Base-by-base conservation (phyloP, 139 green algal species). In the Limnomonas spitsbergensis region DNA sequence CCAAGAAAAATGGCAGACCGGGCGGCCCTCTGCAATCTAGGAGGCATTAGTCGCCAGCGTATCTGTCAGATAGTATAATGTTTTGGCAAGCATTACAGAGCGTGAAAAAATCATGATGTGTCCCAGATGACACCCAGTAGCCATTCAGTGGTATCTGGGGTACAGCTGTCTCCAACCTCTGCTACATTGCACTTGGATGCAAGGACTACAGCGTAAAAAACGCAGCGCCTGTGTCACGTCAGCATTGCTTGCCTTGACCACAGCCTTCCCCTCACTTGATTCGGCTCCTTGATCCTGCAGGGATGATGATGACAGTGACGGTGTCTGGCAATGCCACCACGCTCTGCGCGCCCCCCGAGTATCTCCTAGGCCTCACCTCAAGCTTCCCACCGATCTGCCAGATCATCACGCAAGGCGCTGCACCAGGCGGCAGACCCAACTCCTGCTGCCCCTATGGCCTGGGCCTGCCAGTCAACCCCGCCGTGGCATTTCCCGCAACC, bases 231-330 rank as follows among this genome's bases (percentile, higher is more conserved):
- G 20, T 14, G 47, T 20, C 14, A 14, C 20, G 56, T 20, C 27
- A 70, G 14, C 56, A 7, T 32, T 70, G 9, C 14, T 37, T 4
- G 4, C 56, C 6, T 36, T 24, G 7, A 7, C 56, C n/a, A 35
- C 7, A 7, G 9, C 56, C 42, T 9, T 70, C 56, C 27, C 29
- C 56, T 9, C 56, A 70, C 9, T 20, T 32, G 4, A 36, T 61
- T 61, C 47, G 14, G 14, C 47, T 61, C 20, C 14, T 20, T 61
- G 47, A 70, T 20, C 29, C 56, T 70, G 9, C 29, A 70, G 56
- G 56, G 9, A 70, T 20, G 14, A 7, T 70, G 56, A 32, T 70
- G n/a, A 70, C 56, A 37, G 56, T 70, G n/a, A 70, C 56, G 29
- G 56, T 70, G 27, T 4, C 9, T 7, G 56, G 56, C n/a, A 32